Base-by-base conservation (phyloP, 2,329 filamentous ascomycete genomes). In the Alternaria alternata region DNA sequence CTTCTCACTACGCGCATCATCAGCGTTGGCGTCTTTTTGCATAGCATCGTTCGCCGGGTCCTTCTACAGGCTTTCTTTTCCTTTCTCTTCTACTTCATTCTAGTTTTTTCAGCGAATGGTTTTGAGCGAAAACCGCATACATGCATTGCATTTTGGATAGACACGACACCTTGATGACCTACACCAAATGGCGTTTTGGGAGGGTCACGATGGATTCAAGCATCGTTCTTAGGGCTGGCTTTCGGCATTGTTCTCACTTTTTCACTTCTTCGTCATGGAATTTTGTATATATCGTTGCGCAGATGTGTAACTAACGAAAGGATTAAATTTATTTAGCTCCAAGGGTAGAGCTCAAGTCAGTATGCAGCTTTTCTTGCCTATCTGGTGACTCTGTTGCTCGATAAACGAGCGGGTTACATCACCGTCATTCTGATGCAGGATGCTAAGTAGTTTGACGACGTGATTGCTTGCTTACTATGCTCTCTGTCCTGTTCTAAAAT, bases 231-330 rank as follows among this genome's bases (percentile, higher is more conserved):
- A 20, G 51, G 51, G 12, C 18, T 48, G 46, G 30, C 30, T 48
- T 48, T 36, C 34, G 5, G 32, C 32, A 49, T 49, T 26, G 30
- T 26, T 42, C 12, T 42, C 20, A n/a, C 18, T 22, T 39, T 22
- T 53, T 6, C 34, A 18, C 39, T 54, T 44, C n/a, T 47, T 42
- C 4, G 22, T 24, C 16, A 8, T 16, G 20, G 38, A n/a, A 1
- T 28, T 51, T 36, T 57, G 46, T 57, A 42, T 42, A 57, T 42
- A 58, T 54, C 42, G 20, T 48, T 48, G 56, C 49, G 39, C 48
- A n/a, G 36, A 36, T 36, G 36, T 41, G 34, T 20, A 41, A 24
- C 12, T 7, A 24, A 24, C 6, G 12, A 24, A 42, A 6, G 14
- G 20, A 42, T 24, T 24, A 7, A 8, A 36, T 14, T 32, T 32